Base-by-base conservation (phyloP, 768 basidiomycete species). In the Cubamyces sp. region DNA sequence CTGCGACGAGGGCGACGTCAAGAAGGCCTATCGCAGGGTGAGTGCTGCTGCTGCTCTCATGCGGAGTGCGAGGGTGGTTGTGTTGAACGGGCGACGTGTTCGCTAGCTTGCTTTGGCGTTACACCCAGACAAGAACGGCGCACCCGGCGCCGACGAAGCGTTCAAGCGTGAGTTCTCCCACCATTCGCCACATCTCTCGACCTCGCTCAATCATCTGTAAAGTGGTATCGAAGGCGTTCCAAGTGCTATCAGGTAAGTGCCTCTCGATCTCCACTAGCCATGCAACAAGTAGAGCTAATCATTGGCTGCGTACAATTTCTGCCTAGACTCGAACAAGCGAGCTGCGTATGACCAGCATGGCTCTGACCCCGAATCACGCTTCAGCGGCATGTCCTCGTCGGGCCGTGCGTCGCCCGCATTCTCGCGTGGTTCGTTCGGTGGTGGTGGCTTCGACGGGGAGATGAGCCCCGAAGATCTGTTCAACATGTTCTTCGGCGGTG, bases 151-250 rank as follows among this genome's bases (percentile, higher is more conserved):
- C 16, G 96, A 98, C 63, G 96, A 98, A 73, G 96, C 96, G 2
- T 98, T 98, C 79, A 98, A 98, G 80, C 81, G 96, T 98, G 70
- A 56, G 88, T 82, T 42, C 61, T 26, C 1, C n/a, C 34, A 28
- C n/a, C 7, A 19, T 14, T 19, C 9, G 34, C 25, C 39, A 43
- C 53, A 42, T 53, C 45, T 5, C 25, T 61, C 25, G 50, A 63
- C 60, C 23, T 62, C 58, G 61, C 57, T 59, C 39, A 60, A 14
- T 3, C 16, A 4, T 53, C 11, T 40, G 45, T 66, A 2, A 56
- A 98, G 96, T 96, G 90, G 94, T 98, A 28, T 96, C 94, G 4
- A 98, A 97, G 76, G 95, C 96, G 11, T 98, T 98, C 76, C 94
- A 96, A 73, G 88, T 98, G 9, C 78, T 98, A 39, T 96, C 94